Base-by-base conservation (phyloP, 805 yeast species). In the Barnettozyma pratensis region DNA sequence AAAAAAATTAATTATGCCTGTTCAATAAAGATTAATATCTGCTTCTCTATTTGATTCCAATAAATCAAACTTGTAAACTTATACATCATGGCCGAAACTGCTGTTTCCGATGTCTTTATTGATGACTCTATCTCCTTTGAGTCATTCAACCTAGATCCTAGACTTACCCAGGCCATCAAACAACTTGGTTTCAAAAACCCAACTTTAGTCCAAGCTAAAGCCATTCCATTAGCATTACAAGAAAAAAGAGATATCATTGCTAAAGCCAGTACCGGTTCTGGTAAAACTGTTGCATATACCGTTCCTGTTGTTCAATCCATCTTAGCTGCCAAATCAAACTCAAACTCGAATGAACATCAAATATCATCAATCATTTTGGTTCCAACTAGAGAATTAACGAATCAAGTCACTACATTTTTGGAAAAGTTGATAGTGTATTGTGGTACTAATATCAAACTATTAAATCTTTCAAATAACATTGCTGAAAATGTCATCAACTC, bases 241-340 rank as follows among this genome's bases (percentile, higher is more conserved):
- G 94, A 92, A 56, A 87, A 85, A 62, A 84, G 90, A 70, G 97
- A 92, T 64, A 85, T 92, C 54, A 85, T 92, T 42, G 97, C 97
- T 37, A 83, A 87, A 63, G 97, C 98, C 6, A 81, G 88, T 28
- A 92, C 99, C 0, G 99, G 99, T 4, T 86, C 96, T 7, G 98
- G 98, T 55, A 92, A 92, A 67, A 92, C 98, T 0, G 87, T 88
- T 9, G 96, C 97, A 1, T 92, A 92, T 63, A 69, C 85, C 54
- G 77, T 92, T 43, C 99, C 99, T 6, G 83, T 94, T 14, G 66
- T 94, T 38, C 96, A 94, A 65, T 76, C 81, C 38, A 77, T 94
- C 38, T 70, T 92, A 50, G 69, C 72, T 26, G 71, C 69, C 41
- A 69, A 57, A 50, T 64, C 57, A 50, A 64, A 57, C 37, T 54